Conservation (phyloP, 306 rosid genomes). For the Castanea mollissima region DNA sequence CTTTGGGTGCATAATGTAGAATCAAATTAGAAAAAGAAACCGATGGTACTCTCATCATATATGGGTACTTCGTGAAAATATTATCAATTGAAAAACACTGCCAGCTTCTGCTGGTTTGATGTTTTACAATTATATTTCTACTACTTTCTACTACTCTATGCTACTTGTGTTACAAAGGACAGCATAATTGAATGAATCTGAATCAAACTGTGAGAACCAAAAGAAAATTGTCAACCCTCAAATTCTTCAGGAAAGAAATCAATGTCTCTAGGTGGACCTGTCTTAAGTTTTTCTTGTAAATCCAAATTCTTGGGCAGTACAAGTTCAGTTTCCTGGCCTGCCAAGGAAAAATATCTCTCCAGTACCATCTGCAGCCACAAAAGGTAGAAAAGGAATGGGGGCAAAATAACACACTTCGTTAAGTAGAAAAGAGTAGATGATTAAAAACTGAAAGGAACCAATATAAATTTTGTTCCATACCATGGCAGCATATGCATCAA, state of each 20-base stretch:
- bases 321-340: conserved; percentile 72
- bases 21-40: no score
- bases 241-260: conserved; percentile 59
- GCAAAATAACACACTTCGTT: neutral
- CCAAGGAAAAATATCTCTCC: conserved; percentile 75
- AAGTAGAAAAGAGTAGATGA: neutral
- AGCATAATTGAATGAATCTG: neutral
- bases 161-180: no score
- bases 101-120: no score
- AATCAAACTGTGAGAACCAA: neutral
- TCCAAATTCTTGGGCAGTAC: conserved; percentile 65
- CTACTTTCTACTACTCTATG: no score
- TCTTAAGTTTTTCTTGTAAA: conserved; percentile 51
- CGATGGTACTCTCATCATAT: no score
- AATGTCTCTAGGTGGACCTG: conserved; percentile 69
- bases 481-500: conserved; percentile 57
- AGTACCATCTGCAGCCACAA: conserved; percentile 62
- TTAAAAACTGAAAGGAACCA: neutral
- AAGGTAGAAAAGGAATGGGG: neutral
- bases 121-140: no score
- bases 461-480: conserved; percentile 21
- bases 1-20: no score
- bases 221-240: conserved; percentile 28
- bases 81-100: no score
- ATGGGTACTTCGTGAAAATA: no score